These are phyloP conservation scores for Buxus sempervirens DNA, from an alignment of 164 flowering plant genomes.

Conservation along the genomic window DNA sequence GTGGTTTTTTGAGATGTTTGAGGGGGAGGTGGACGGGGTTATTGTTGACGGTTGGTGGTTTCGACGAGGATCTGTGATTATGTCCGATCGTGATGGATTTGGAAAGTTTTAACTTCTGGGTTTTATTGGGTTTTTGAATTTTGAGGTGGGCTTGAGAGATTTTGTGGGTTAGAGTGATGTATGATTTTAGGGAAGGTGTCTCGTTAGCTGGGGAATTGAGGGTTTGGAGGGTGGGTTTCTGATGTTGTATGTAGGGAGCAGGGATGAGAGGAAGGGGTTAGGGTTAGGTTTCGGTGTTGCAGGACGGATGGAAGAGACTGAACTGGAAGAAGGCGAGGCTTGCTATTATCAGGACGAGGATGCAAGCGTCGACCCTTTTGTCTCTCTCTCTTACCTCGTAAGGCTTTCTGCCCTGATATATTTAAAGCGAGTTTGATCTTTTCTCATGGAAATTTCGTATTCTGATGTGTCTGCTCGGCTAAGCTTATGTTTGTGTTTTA, in stretches of 20 bases:
- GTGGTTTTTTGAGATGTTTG: constrained; percentile 1
- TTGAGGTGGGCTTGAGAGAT: constrained; percentile 20
- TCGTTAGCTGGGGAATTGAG: constrained; percentile 11
- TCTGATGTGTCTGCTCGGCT: not conserved
- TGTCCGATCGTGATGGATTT: constrained; percentile 20
- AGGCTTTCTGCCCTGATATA: constrained; percentile 19
- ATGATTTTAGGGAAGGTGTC: constrained; percentile 7
- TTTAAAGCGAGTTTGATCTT: not conserved
- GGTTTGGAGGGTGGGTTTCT: constrained; percentile 20
- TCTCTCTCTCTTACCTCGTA: constrained; percentile 57
- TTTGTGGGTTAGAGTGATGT: constrained; percentile 15
- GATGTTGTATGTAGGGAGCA: constrained; percentile 68
- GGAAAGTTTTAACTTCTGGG: constrained; percentile 18
- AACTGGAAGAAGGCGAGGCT: constrained; percentile 98
- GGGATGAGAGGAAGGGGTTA: constrained; percentile 67
- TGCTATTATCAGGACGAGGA: constrained; percentile 40
- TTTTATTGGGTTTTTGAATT: constrained; percentile 20
- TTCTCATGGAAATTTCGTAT: not conserved
- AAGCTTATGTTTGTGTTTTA: not conserved
- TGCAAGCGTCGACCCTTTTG: constrained; percentile 54
- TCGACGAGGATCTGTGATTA: constrained; percentile 22
- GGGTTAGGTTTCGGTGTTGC: constrained; percentile 48
- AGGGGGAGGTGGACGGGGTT: not conserved
- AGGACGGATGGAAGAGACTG: constrained; percentile 70
- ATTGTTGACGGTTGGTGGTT: constrained; percentile 16